These are phyloP conservation scores for Gynandropsis gynandra DNA, from an alignment of 345 rosid genomes.

Conservation along the genomic window DNA sequence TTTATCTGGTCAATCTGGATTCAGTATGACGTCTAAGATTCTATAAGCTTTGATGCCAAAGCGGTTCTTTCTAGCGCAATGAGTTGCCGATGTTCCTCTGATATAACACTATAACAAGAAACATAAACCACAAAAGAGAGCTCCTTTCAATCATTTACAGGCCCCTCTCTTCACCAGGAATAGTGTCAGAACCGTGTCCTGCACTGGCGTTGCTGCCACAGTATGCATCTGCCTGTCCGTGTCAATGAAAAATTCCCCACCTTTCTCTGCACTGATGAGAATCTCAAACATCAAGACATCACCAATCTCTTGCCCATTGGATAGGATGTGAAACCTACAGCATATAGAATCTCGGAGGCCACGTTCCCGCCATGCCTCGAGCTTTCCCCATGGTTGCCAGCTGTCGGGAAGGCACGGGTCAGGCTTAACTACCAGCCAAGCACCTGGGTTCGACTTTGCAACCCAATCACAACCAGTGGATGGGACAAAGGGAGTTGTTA, in stretches of 20 bases:
- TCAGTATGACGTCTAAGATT: slow-evolving; percentile 4
- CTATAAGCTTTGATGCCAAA: not conserved
- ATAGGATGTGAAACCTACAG: slow-evolving; percentile 75
- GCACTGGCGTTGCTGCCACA: slow-evolving; percentile 55
- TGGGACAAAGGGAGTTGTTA: slow-evolving; percentile 96
- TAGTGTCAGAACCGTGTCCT: slow-evolving; percentile 60
- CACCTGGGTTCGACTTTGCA: slow-evolving; percentile 88
- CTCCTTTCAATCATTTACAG: not conserved
- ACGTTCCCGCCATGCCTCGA: slow-evolving; percentile 95
- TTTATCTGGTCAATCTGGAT: slow-evolving; percentile 7
- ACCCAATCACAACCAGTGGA: slow-evolving; percentile 98
- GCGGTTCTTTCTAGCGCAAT: slow-evolving; percentile 23
- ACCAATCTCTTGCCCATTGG: slow-evolving; percentile 67
- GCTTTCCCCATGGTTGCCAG: slow-evolving; percentile 99
- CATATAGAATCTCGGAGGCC: slow-evolving; percentile 81
- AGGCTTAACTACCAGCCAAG: slow-evolving; percentile 88
- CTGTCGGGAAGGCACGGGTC: slow-evolving; percentile 72
- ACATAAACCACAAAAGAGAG: slow-evolving; percentile 12
- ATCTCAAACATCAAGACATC: slow-evolving; percentile 83
- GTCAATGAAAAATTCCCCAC: slow-evolving; percentile 83
- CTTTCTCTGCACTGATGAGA: slow-evolving; percentile 74
- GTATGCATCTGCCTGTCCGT: slow-evolving; percentile 64
- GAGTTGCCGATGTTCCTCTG: too few relatives aligned
- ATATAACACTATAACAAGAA: slow-evolving; percentile 24
- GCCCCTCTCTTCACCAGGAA: slow-evolving; percentile 32